Evolutionary conservation across 805 yeast genomes (phyloP).

Genomic region (Saturnispora sekii): DNA sequence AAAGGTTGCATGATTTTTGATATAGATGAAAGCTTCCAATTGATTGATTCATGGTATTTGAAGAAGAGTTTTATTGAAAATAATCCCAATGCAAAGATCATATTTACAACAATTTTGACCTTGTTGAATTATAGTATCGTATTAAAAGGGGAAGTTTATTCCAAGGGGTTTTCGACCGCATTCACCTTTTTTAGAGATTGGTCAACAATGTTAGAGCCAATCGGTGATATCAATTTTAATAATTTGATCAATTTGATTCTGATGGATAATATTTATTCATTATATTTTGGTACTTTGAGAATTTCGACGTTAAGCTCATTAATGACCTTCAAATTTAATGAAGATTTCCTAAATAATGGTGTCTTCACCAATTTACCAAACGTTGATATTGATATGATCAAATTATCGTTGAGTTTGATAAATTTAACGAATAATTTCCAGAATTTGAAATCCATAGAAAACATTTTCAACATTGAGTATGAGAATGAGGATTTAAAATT

Average conservation of each 20-base stretch:
- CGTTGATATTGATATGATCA: slow-evolving; percentile 15
- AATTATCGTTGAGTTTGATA: slow-evolving; percentile 20
- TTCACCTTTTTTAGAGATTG: slow-evolving; percentile 50
- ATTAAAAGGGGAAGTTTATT: slow-evolving; percentile 50
- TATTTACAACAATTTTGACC: slow-evolving; percentile 31
- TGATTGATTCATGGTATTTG: slow-evolving; percentile 30
- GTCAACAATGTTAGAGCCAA: slow-evolving; percentile 32
- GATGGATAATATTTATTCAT: slow-evolving; percentile 42
- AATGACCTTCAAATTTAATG: slow-evolving; percentile 15
- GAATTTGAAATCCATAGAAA: slow-evolving; percentile 11
- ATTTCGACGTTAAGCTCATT: slow-evolving; percentile 16
- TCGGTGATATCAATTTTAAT: slow-evolving; percentile 16
- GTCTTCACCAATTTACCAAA: slow-evolving; percentile 7
- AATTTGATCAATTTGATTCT: slow-evolving; percentile 38
- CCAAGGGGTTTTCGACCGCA: slow-evolving; percentile 46
- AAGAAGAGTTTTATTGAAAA: slow-evolving; percentile 23
- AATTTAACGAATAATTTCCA: slow-evolving; percentile 15
- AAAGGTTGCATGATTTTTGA: slow-evolving; percentile 19
- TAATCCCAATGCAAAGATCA: slow-evolving; percentile 20
- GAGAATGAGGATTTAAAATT: slow-evolving; percentile 20
- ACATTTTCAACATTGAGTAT: slow-evolving; percentile 10
- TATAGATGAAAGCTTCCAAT: slow-evolving; percentile 28
- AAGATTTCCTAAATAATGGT: slow-evolving; percentile 11
- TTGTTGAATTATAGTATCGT: slow-evolving; percentile 47
- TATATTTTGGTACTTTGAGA: slow-evolving; percentile 38